A percentile compares a stretch with the other conserved stretches of the same genome.
Evolutionary conservation across 106 monocot species (phyloP).

Genomic region (Hemerocallis citrina): DNA sequence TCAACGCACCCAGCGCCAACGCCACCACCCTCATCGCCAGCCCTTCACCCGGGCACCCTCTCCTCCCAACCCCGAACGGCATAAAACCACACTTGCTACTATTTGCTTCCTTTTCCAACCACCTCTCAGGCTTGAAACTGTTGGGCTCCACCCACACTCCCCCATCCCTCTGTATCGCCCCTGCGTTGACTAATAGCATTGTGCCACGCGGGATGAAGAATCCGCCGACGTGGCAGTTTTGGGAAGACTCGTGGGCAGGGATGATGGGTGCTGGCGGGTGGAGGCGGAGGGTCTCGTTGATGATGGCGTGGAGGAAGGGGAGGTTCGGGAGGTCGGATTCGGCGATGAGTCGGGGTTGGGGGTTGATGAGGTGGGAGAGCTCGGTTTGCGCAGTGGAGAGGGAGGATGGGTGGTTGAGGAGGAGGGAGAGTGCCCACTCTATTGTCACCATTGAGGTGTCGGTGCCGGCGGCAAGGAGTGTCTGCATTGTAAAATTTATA

Average conservation of each 20-base stretch:
- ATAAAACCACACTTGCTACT: neutral
- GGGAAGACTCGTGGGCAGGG: constrained; percentile 19
- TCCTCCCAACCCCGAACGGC: constrained; percentile 41
- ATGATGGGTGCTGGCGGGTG: constrained; percentile 16
- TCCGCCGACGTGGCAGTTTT: constrained; percentile 21
- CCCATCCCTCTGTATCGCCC: constrained; percentile 19
- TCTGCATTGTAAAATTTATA: neutral
- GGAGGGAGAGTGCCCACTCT: constrained; percentile 15
- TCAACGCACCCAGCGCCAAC: constrained; percentile 19
- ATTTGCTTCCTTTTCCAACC: neutral
- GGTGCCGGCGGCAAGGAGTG: constrained; percentile 3
- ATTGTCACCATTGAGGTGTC: constrained; percentile 11
- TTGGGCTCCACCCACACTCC: constrained; percentile 17
- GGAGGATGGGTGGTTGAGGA: constrained; percentile 18
- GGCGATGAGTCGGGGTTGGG: neutral
- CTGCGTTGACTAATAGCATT: constrained; percentile 21
- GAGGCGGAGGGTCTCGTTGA: constrained; percentile 17
- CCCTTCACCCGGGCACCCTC: constrained; percentile 40
- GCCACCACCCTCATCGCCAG: constrained; percentile 24
- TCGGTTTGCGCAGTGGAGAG: constrained; percentile 10
- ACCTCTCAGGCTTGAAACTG: constrained; percentile 30
- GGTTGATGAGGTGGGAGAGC: constrained; percentile 6
- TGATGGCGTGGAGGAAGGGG: constrained; percentile 5
- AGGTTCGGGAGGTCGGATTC: constrained; percentile 12
- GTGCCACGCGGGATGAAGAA: constrained; percentile 20